Base-by-base conservation (phyloP, 805 yeast genomes). In the Schwanniomyces vanrijiae region DNA sequence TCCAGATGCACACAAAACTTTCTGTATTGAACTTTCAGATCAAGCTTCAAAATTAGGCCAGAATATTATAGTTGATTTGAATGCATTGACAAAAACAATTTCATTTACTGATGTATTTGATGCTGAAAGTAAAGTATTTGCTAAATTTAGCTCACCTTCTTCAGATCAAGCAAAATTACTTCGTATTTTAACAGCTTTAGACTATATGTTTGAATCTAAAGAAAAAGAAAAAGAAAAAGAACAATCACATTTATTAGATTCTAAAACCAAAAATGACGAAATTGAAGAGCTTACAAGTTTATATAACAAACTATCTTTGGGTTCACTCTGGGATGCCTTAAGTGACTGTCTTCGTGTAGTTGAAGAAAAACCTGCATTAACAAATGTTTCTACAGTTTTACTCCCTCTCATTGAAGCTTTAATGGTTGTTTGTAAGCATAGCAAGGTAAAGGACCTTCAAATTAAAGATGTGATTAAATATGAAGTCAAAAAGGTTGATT, bases 401-500 rank as follows among this genome's bases (percentile, higher is more conserved):
- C 71, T 92, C 20, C 97, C 98, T 0, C 66, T 90, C 50, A 89
- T 92, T 50, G 99, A 92, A 62, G 84, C 96, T 0, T 73, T 94
- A 47, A 90, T 94, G 96, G 96, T 92, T 42, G 94, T 94, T n/a
- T 90, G 96, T 67, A 91, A 91, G 59, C 95, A 88, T 59, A 81
- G 89, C 55, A 79, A 79, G 50, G 84, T 82, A 35, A 78, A 76
- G 57, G 85, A 80, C 44, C 66, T 76, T 47, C 84, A 73, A 51
- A 69, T 75, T 6, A 77, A 80, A 47, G 88, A 82, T 47, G 69
- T 73, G 18, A 64, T 73, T 26, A 84, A 81, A 56, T 86, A 78
- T 59, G 89, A 86, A 54, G 83, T 77, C 14, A 78, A 73, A 47
- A 77, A 78, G 51, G 74, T 79, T 48, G 92, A 90, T 61, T 84